phyloP scores from a whole-genome alignment of 2,329 filamentous ascomycete species.

The Scopulariopsis brevicaulis region DNA sequence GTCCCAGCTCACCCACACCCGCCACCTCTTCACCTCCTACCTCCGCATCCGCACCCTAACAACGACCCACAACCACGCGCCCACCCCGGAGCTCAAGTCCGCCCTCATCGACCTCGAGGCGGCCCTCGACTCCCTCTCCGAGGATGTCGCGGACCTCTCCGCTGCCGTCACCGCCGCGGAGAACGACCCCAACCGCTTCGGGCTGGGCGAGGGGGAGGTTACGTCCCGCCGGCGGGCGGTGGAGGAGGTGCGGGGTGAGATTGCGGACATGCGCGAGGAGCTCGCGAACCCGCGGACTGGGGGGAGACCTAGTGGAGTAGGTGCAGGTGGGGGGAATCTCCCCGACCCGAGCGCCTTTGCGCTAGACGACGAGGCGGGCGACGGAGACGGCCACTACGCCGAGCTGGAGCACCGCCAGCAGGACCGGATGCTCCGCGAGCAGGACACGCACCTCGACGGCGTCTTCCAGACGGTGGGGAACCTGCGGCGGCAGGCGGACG shows the following conservation, averaged over 20 bases:
- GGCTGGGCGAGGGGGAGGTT: slow-evolving; percentile 74
- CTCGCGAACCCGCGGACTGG: slow-evolving; percentile 36
- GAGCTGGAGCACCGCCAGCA: slow-evolving; percentile 89
- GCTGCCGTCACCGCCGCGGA: slow-evolving; percentile 83
- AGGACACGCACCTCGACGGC: slow-evolving; percentile 85
- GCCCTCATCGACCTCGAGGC: slow-evolving; percentile 59
- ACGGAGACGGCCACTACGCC: slow-evolving; percentile 57
- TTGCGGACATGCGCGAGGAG: slow-evolving; percentile 82
- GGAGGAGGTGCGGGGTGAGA: slow-evolving; percentile 77
- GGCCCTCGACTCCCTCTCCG: slow-evolving; percentile 56
- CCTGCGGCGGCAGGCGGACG: slow-evolving; percentile 77
- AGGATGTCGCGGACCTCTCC: slow-evolving; percentile 81
- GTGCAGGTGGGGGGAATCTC: slow-evolving; percentile 25
- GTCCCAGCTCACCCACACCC: slow-evolving; percentile 65
- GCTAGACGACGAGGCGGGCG: slow-evolving; percentile 29
- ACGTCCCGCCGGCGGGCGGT: slow-evolving; percentile 70
- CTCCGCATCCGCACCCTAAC: slow-evolving; percentile 86
- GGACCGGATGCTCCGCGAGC: slow-evolving; percentile 82
- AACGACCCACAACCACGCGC: slow-evolving; percentile 37
- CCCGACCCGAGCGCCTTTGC: slow-evolving; percentile 46
- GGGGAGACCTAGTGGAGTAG: not conserved
- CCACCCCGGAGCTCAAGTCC: slow-evolving; percentile 73
- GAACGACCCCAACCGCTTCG: slow-evolving; percentile 75
- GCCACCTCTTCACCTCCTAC: slow-evolving; percentile 87
- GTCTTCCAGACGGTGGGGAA: slow-evolving; percentile 92